Evolutionary conservation across 805 yeast genomes (phyloP).

Genomic region (Ogataea nitratoaversa): DNA sequence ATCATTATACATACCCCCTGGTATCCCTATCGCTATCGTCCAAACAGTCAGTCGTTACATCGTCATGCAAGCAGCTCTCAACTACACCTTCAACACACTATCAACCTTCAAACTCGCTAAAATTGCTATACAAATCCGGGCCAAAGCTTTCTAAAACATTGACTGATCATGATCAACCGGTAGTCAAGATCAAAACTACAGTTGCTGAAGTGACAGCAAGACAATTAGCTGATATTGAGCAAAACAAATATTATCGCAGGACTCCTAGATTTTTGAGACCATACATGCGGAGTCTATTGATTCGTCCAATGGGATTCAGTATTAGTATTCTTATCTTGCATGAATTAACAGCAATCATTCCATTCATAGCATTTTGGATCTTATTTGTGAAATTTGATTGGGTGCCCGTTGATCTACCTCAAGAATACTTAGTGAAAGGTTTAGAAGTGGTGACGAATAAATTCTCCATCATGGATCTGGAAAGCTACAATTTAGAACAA

Average conservation of each 20-base stretch:
- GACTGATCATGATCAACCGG: neutral
- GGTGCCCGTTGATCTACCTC: constrained; percentile 43
- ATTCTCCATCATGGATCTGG: constrained; percentile 20
- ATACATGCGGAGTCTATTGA: constrained; percentile 27
- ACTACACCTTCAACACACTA: neutral
- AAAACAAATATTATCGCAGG: constrained; percentile 28
- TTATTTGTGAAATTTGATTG: constrained; percentile 39
- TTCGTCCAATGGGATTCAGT: constrained; percentile 35
- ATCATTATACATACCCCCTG: too few relatives aligned
- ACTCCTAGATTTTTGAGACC: constrained; percentile 31
- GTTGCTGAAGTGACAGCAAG: constrained; percentile 16
- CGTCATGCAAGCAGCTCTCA: neutral
- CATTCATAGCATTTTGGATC: constrained; percentile 50
- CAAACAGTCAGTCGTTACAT: neutral
- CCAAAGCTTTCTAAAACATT: constrained; percentile 14
- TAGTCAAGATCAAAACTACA: constrained; percentile 11
- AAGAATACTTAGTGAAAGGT: constrained; percentile 46
- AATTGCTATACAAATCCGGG: constrained; percentile 23
- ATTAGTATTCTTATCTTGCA: constrained; percentile 47
- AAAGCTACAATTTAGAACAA: constrained; percentile 23
- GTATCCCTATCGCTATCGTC: too few relatives aligned
- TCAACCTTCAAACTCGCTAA: neutral
- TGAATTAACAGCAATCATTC: constrained; percentile 50
- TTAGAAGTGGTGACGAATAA: constrained; percentile 42
- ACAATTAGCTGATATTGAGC: constrained; percentile 20